Base-by-base conservation (phyloP, 1,139 yeast genomes). In the Zhuliangozyma blackwelliae region DNA sequence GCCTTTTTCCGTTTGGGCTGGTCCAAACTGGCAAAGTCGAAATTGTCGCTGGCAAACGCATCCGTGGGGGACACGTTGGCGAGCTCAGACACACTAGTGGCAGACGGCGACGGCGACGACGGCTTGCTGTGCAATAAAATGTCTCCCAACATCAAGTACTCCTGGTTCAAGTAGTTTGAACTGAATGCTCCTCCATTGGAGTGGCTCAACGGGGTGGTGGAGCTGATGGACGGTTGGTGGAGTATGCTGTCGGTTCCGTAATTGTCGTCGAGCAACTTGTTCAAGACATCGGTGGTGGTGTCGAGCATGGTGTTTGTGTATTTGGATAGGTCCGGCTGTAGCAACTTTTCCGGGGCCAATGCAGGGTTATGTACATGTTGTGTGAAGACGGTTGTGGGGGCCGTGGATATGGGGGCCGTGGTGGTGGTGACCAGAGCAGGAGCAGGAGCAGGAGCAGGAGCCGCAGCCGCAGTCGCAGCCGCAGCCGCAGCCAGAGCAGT, bases 131-230 rank as follows among this genome's bases (percentile, higher is more conserved):
- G 66, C 27, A 76, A 51, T 21, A 70, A 46, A 6, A 79, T 67
- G 49, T 76, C 82, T 9, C 82, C 80, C 43, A 79, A 57, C 72
- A 77, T 77, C 41, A 67, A 52, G 48, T 79, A 78, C 51, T 79
- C 85, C 43, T 76, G 79, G 52, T 76, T 76, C 44, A 61, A 59
- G 53, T 61, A 72, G 51, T 60, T 70, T 38, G 65, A 66, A 50
- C 36, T 44, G 28, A 48, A 48, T 27, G 40, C 39, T 6, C 30
- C 28, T 12, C 37, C 22, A 27, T 27, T 33, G 10, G 21, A 13
- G 10, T 22, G 32, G 11, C 31, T 27, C 16, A 16, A 27, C 6
- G 34, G 25, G 11, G 35, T 28, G 10, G 27, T 29, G 19, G 29
- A 29, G 28, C 21, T 29, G 16, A 31, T 8, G 21, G 12, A 31